Percentiles rank a stretch among this genome's conserved stretches.
phyloP scores from a whole-genome alignment of 192 early-diverging fungal genomes.

The Spizellomyces sp. region DNA sequence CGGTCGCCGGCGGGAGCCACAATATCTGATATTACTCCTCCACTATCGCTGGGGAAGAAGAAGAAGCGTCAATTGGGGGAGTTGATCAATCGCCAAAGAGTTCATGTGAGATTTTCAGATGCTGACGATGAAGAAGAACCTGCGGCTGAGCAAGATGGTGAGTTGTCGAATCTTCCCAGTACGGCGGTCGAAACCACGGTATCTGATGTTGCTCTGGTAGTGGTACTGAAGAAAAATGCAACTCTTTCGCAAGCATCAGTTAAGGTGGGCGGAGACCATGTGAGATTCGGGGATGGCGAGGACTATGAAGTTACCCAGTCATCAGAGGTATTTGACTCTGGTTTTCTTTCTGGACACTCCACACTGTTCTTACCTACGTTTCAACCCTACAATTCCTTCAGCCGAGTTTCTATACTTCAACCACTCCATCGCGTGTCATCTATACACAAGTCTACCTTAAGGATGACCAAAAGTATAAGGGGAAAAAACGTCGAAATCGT shows the following conservation, averaged over 20 bases:
- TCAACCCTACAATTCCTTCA: too few species aligned
- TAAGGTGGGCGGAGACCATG: neutral
- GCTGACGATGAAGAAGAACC: neutral
- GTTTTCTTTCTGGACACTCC: too few species aligned
- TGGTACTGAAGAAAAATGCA: too few species aligned
- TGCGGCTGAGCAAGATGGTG: neutral
- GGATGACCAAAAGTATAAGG: neutral
- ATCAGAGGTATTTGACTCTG: too few species aligned
- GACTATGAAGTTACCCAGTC: neutral
- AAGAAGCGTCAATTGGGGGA: slow-evolving; percentile 19
- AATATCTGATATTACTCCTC: slow-evolving; percentile 15
- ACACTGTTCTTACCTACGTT: too few species aligned
- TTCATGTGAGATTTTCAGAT: slow-evolving; percentile 24
- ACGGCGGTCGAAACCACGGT: too few species aligned
- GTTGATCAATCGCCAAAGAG: slow-evolving; percentile 14
- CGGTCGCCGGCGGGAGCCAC: neutral
- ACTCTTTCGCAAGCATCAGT: neutral
- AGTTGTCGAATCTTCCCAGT: too few species aligned
- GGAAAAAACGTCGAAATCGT: neutral
- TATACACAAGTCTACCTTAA: slow-evolving; percentile 5
- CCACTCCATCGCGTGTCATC: slow-evolving; percentile 2
- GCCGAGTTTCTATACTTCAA: neutral
- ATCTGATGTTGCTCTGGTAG: too few species aligned
- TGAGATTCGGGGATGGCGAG: neutral
- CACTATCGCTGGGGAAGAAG: slow-evolving; percentile 25